Evolutionary conservation across 2,329 filamentous ascomycete genomes (phyloP).

Genomic region (Drechslerella coelobrocha): DNA sequence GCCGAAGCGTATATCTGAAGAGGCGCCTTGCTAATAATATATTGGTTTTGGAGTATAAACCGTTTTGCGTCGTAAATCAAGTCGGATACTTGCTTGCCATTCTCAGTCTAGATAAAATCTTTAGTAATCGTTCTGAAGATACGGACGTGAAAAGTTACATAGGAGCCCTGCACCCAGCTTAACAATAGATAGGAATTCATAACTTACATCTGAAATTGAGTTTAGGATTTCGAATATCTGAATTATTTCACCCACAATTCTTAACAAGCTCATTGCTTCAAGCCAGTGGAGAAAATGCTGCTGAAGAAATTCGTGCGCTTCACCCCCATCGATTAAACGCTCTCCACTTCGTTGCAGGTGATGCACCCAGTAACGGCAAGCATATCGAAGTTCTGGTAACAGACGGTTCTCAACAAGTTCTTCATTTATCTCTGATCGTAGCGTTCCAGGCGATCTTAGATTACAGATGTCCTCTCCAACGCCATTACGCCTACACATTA

Average conservation of each 20-base stretch:
- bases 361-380: too few relatives aligned
- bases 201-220: background rate
- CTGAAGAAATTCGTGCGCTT: conserved; percentile 56
- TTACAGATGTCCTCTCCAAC: conserved; percentile 55
- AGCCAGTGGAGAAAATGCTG: conserved; percentile 58
- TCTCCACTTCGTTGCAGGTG: background rate
- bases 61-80: background rate
- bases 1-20: background rate
- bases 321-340: conserved; percentile 13
- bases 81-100: background rate
- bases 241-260: conserved; percentile 52
- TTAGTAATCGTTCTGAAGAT: too few relatives aligned
- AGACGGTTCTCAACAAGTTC: conserved; percentile 54
- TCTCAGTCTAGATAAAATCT: background rate
- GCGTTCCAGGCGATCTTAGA: conserved; percentile 35
- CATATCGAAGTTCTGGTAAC: conserved; percentile 57
- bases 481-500: background rate
- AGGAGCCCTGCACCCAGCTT: background rate
- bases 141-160: too few relatives aligned
- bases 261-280: conserved; percentile 57
- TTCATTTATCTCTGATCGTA: conserved; percentile 48
- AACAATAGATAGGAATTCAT: background rate
- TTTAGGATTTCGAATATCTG: conserved; percentile 20
- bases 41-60: background rate
- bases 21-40: background rate